Evolutionary conservation across 2,329 filamentous ascomycete species (phyloP), one percentile per base, ranked within the genome.

Genomic region (Aspergillus sergii): DNA sequence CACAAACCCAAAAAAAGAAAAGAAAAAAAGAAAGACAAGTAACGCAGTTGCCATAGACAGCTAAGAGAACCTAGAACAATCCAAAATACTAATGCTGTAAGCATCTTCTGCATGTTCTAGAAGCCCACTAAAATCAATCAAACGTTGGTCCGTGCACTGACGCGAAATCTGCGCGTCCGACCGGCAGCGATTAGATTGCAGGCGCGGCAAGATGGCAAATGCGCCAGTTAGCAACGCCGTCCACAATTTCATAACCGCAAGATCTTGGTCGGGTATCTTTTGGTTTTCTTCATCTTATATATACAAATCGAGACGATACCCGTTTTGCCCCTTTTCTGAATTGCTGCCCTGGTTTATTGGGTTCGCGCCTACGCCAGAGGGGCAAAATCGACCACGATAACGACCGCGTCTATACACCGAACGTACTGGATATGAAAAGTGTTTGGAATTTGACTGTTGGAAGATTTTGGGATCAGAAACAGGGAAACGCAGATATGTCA

Each of bases 91-190:
- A 41, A 41, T 19, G 39, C 7, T 41, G 39, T 41, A 19, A 19
- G 39, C 19, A 41, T 41, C 16, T 41, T 41, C 21, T 48, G 7
- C 45, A 32, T 51, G 48, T 32, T 51, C 48, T 51, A 32, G 48
- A 32, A 32, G 48, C 48, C 28, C n/a, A 39, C 21, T 32, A 45
- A 43, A 65, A 62, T 54, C 67, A 64, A 74, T 76, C 60, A 70
- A 74, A 64, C 67, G 30, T 1, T 75, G 74, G 74, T 69, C 74
- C 64, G 74, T 76, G 74, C 74, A 19, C 63, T 12, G 65, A 76
- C 73, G 71, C 74, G 74, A 74, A 73, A 70, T 67, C 68, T 73
- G 72, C 73, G 74, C 69, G 62, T 43, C 34, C 32, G 53, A 14
- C 51, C 54, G 48, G 56, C 23, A 51, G 7, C 34, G 34, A 36